Evolutionary conservation across 192 early-diverging fungal genomes (phyloP), one percentile per base, ranked within the genome.

Genomic region (Cladochytrium replicatum): DNA sequence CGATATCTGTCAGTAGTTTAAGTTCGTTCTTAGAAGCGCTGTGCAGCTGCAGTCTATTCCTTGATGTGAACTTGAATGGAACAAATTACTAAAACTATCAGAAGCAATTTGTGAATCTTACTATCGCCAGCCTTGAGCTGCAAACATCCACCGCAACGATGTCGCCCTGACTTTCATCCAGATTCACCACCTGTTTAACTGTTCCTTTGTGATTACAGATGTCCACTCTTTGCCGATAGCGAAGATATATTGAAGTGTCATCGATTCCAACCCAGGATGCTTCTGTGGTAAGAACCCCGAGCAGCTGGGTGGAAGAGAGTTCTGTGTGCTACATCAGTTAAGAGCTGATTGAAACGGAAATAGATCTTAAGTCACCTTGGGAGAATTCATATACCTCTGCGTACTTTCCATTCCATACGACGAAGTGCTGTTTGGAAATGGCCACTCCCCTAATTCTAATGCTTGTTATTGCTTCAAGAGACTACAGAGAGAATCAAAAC

Each of bases 381-480:
- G 13, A 13, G 43, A 13, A 29, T 13, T 49, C 19, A 6, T 4
- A 8, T n/a, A 70, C 40, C 43, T 72, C 62, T 1, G 72, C 30
- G 15, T 15, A 28, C 15, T 29, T 49, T 9, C 69, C 68, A 26
- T 60, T 55, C 43, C 66, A 68, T 0, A 69, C 61, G 2, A 58
- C 67, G 21, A 74, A 44, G 29, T 43, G 43, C 26, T 58, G 59
- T 21, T 30, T n/a, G 7, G 64, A 48, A 6, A 70, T 42, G 6
- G 67, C 53, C 6, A 69, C 41, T 19, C 60, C 56, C 45, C 52
- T 57, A 23, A 69, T 48, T 17, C 60, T 23, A 44, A 46, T 15
- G 48, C 13, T 4, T 42, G 58, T 27, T 37, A 13, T 37, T 27
- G 22, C n/a, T 44, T 26, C 13, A 44, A 37, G 17, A 37, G 1